Evolutionary conservation across 2,329 filamentous ascomycete species (phyloP), one percentile per base, ranked within the genome.

Genomic region (Stromatinia cepivora): DNA sequence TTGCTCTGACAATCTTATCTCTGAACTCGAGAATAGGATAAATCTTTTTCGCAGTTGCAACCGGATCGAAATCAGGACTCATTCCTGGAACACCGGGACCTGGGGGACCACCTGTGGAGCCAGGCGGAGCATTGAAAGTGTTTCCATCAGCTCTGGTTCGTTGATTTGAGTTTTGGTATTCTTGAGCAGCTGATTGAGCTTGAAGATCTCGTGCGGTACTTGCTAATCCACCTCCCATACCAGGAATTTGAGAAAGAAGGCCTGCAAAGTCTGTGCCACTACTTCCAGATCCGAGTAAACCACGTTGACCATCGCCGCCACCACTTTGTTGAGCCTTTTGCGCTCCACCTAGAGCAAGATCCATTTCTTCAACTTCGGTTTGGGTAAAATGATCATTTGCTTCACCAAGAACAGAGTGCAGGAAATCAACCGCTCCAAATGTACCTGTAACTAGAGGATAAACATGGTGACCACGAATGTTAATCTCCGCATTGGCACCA

Each of bases 21-120:
- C 94, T 88, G 84, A 98, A 99, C 71, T 92, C 87, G 0, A 99
- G 86, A 71, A 99, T 97, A 0, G 95, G 95, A 77, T 98, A 98
- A 73, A 99, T 97, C 81, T 96, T 89, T 52, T 85, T 83, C 20
- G 90, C 86, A 0, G 90, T 90, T 79, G 92, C 89, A 74, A 92
- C 86, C 0, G 92, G 90, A 76, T 97, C 94, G 70, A 96, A 92
- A 76, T 86, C 84, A 20, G 87, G 84, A 75, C 88, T 90, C 84
- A 94, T 92, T 8, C 91, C 92, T 28, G 90, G 91, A 13, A 93
- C 87, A 20, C 87, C 81, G 72, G 81, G 82, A 58, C 82, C 82
- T 56, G 82, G 81, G 61, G 79, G 80, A 22, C 79, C 80, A n/a
- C 78, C 78, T 66, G 82, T 81, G 1, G 79, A 74, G 11, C 71